Conservation (phyloP, 306 rosid species). For the Trichosanthes truncata region DNA sequence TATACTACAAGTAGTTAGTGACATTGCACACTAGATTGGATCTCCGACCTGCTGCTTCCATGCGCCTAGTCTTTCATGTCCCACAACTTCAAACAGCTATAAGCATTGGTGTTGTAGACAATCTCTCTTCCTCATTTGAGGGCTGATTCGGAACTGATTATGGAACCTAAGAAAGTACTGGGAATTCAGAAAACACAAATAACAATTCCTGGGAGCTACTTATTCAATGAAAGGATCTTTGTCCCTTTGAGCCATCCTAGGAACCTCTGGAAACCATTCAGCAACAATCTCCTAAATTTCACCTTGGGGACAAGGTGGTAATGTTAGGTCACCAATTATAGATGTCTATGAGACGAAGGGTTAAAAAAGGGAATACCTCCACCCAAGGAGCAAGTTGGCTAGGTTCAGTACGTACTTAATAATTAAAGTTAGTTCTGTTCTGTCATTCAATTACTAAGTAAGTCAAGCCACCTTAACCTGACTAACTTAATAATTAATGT, state of each 20-base stretch:
- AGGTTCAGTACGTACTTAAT: neutral
- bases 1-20: neutral
- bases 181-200: neutral
- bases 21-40: neutral
- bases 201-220: neutral
- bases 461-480: neutral
- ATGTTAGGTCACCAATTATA: neutral
- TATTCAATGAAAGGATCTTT: neutral
- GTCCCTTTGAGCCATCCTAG: neutral
- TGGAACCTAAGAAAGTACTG: neutral
- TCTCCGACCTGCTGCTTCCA: neutral
- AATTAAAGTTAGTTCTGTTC: neutral
- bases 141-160: too few species aligned
- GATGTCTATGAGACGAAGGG: neutral
- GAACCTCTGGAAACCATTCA: neutral
- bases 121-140: neutral
- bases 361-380: neutral
- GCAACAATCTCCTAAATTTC: neutral
- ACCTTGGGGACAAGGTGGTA: neutral
- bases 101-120: neutral
- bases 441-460: neutral
- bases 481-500: neutral
- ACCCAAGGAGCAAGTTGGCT: neutral
- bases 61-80: neutral
- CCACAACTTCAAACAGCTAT: neutral